Percentiles rank a stretch among this genome's conserved stretches.
These are phyloP conservation scores for Kwoniella sp. DNA, from an alignment of 768 basidiomycete species.

Conservation along the genomic window DNA sequence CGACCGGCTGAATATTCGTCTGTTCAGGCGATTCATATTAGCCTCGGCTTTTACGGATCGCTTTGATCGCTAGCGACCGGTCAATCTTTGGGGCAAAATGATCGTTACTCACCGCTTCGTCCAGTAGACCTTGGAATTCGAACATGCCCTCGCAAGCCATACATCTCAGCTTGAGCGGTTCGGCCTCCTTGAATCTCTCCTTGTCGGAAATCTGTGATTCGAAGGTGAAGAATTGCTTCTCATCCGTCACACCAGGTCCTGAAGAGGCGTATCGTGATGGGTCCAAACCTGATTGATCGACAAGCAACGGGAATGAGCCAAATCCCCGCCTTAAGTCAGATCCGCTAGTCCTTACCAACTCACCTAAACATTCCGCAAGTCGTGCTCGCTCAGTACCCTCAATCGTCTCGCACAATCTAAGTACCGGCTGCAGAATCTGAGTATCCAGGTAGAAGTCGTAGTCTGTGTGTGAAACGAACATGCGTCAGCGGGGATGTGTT, in stretches of 20 bases:
- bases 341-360: constrained; percentile 34
- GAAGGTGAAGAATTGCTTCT: constrained; percentile 72
- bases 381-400: constrained; percentile 91
- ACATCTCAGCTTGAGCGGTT: constrained; percentile 74
- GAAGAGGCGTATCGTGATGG: constrained; percentile 49
- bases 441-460: constrained; percentile 87
- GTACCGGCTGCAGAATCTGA: constrained; percentile 91
- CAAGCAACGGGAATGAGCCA: neutral
- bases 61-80: no score
- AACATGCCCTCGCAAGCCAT: constrained; percentile 65
- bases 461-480: no score
- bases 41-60: no score
- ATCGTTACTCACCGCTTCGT: constrained; percentile 55
- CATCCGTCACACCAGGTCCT: constrained; percentile 58
- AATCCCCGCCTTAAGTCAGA: no score
- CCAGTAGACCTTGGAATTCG: constrained; percentile 53
- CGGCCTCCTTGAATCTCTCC: constrained; percentile 78
- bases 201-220: constrained; percentile 86
- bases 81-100: no score
- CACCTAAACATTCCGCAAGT: constrained; percentile 92
- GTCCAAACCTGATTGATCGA: constrained; percentile 54
- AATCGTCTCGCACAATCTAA: constrained; percentile 92
- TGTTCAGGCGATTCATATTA: constrained; percentile 48
- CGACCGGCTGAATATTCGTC: constrained; percentile 68
- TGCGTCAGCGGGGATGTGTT: no score